Evolutionary conservation across 495 filamentous ascomycete species (phyloP).

Genomic region (Pyrenula aspistea): DNA sequence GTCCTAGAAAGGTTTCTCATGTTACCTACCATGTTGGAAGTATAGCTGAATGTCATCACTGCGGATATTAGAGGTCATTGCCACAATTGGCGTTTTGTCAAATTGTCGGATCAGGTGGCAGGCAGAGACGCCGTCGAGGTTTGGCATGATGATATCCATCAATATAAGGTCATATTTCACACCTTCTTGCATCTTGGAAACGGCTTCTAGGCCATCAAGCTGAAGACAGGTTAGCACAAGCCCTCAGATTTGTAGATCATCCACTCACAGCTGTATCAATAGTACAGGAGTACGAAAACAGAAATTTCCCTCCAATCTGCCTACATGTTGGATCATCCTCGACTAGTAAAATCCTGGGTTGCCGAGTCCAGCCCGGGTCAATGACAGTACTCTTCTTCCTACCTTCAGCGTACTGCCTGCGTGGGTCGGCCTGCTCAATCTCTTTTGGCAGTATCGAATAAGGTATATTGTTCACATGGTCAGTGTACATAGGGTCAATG

Average conservation of each 20-base stretch:
- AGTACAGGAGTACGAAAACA: constrained; percentile 75
- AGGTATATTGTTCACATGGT: constrained; percentile 87
- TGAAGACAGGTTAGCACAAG: constrained; percentile 18
- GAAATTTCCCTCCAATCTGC: constrained; percentile 87
- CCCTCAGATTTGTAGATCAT: too few relatives aligned
- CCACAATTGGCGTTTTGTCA: constrained; percentile 81
- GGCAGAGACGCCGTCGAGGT: constrained; percentile 88
- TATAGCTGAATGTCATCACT: constrained; percentile 96
- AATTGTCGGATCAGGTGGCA: constrained; percentile 90
- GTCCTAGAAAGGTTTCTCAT: not conserved
- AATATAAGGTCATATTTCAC: constrained; percentile 85
- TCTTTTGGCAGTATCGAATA: constrained; percentile 60
- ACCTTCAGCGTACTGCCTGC: constrained; percentile 35
- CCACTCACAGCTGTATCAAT: constrained; percentile 83
- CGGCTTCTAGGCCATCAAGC: constrained; percentile 85
- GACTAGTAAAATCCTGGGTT: constrained; percentile 79
- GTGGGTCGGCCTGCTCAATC: constrained; percentile 32
- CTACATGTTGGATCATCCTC: constrained; percentile 94
- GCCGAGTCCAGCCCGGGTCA: constrained; percentile 71
- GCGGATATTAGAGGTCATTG: constrained; percentile 97
- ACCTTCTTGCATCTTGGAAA: constrained; percentile 76
- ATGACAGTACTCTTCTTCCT: constrained; percentile 57
- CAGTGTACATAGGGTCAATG: constrained; percentile 89
- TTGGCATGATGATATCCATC: constrained; percentile 99
- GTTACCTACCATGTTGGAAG: constrained; percentile 77